Percentiles rank a stretch among this genome's conserved stretches.
phyloP scores from a whole-genome alignment of 768 basidiomycete genomes.

The Tubosaeta brunneosetosa region DNA sequence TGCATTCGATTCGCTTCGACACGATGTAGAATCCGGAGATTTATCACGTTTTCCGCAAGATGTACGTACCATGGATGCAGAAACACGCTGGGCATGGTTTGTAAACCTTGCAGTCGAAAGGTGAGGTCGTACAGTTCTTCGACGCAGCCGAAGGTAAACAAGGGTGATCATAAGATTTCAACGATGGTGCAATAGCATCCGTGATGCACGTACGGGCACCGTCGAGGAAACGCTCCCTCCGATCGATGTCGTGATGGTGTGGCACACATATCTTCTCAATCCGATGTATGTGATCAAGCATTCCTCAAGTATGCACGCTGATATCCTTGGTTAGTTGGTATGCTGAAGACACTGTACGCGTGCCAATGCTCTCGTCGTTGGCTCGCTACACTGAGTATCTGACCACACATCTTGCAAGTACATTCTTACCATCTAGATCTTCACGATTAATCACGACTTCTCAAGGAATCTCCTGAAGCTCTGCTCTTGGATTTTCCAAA shows the following conservation, averaged over 20 bases:
- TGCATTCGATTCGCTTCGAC: conserved; percentile 24
- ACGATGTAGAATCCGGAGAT: conserved; percentile 16
- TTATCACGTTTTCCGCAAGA: conserved; percentile 8
- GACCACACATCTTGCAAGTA: conserved; percentile 7
- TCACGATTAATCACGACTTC: neutral
- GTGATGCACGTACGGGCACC: neutral
- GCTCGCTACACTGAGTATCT: conserved; percentile 12
- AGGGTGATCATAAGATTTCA: conserved; percentile 26
- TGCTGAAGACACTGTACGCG: conserved; percentile 17
- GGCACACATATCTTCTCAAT: conserved; percentile 38
- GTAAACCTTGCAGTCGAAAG: conserved; percentile 36
- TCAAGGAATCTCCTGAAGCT: conserved; percentile 1
- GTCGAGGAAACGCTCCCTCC: conserved; percentile 25
- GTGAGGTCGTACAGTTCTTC: conserved; percentile 8
- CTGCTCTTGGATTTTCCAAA: conserved; percentile 6
- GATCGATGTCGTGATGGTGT: conserved; percentile 38
- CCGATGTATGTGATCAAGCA: conserved; percentile 23
- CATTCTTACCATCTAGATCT: neutral
- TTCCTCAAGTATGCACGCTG: neutral
- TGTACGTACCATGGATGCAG: conserved; percentile 14
- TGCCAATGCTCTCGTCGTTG: conserved; percentile 3
- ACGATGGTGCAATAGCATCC: conserved; percentile 25
- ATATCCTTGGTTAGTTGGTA: conserved; percentile 19
- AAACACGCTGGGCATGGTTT: conserved; percentile 37
- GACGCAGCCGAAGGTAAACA: too few relatives aligned